These are phyloP conservation scores for Neofusicoccum parvum DNA, from an alignment of 2,329 filamentous ascomycete genomes.

Conservation along the genomic window DNA sequence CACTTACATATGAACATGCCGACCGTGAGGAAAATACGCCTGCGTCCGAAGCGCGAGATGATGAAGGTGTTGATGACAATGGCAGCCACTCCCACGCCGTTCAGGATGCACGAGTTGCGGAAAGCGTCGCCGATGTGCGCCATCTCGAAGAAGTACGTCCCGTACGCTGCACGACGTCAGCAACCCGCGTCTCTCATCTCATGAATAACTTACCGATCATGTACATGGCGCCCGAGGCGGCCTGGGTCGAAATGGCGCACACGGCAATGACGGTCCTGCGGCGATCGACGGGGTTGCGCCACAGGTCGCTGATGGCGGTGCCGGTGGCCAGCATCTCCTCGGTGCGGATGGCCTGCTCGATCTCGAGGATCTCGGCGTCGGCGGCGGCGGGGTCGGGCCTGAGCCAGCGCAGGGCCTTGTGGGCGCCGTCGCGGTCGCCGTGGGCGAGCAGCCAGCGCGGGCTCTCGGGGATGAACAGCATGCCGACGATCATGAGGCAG, in stretches of 20 bases:
- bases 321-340: constrained; percentile 52
- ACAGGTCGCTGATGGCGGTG: constrained; percentile 53
- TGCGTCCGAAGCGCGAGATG: constrained; percentile 56
- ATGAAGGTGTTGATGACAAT: constrained; percentile 57
- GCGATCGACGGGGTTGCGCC: constrained; percentile 55
- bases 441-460: constrained; percentile 49
- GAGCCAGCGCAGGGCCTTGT: constrained; percentile 33
- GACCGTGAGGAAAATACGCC: constrained; percentile 55
- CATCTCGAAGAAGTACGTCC: constrained; percentile 40
- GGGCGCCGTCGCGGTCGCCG: constrained; percentile 27
- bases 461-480: constrained; percentile 37
- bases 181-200: neutral
- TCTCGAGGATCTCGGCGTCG: constrained; percentile 30
- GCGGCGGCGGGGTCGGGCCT: constrained; percentile 29
- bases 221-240: constrained; percentile 58
- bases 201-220: constrained; percentile 28
- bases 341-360: constrained; percentile 32
- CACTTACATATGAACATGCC: constrained; percentile 53
- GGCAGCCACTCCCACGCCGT: constrained; percentile 56
- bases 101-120: constrained; percentile 59
- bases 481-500: constrained; percentile 46
- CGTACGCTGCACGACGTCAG: constrained; percentile 27
- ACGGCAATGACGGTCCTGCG: constrained; percentile 54
- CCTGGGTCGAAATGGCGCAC: constrained; percentile 53
- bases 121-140: constrained; percentile 48